A percentile compares a stretch with the other conserved stretches of the same genome.
Evolutionary conservation across 208 protist species (phyloP).

Genomic region (Wallacemonas sp.): DNA sequence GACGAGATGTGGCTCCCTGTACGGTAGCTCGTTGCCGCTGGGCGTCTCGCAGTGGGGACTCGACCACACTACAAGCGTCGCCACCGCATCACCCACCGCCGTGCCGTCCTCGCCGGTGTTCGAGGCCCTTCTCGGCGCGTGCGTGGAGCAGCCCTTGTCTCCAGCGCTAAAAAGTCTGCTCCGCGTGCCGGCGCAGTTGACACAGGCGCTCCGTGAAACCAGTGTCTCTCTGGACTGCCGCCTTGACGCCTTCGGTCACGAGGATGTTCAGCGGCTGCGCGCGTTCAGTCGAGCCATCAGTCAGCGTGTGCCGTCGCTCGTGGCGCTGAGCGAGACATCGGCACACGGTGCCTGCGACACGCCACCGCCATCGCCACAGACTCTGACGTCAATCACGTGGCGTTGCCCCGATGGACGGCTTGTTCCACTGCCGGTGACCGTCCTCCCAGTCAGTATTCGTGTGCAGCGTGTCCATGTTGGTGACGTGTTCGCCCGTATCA

Average conservation of each 20-base stretch:
- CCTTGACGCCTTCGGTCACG: not conserved
- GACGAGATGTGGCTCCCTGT: too few species aligned
- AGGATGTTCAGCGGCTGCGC: not conserved
- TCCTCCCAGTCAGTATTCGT: constrained; percentile 14
- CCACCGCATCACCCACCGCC: too few species aligned
- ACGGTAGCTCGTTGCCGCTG: too few species aligned
- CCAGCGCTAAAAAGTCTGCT: too few species aligned
- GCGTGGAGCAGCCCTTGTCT: too few species aligned
- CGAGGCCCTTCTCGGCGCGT: too few species aligned
- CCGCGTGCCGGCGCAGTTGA: too few species aligned
- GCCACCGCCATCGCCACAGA: not conserved
- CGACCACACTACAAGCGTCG: too few species aligned
- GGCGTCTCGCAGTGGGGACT: too few species aligned
- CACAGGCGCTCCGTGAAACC: not conserved
- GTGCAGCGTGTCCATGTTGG: too few species aligned
- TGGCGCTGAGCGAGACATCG: constrained; percentile 14
- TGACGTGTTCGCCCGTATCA: too few species aligned
- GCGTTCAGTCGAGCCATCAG: not conserved
- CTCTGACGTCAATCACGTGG: not conserved
- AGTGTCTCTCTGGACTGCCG: not conserved
- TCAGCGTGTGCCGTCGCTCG: constrained; percentile 14
- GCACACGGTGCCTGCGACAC: not conserved
- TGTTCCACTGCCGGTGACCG: constrained; percentile 8
- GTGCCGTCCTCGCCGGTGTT: too few species aligned
- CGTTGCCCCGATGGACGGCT: not conserved